Evolutionary conservation across 768 basidiomycete species (phyloP).

Genomic region (Hericium rajendrae): DNA sequence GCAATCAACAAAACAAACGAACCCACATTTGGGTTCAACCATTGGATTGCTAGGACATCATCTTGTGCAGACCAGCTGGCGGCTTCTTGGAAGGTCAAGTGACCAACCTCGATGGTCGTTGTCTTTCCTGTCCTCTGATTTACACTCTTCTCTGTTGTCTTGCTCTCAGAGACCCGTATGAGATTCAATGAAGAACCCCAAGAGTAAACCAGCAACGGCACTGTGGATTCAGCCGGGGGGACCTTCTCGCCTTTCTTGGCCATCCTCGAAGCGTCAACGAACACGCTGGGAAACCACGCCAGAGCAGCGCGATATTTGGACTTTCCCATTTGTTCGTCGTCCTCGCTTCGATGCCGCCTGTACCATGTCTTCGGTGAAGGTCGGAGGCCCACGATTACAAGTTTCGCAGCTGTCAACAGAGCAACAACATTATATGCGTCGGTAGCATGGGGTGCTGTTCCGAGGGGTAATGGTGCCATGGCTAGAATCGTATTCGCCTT

Average conservation of each 20-base stretch:
- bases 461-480: slow-evolving; percentile 76
- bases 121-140: slow-evolving; percentile 53
- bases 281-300: slow-evolving; percentile 75
- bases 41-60: slow-evolving; percentile 66
- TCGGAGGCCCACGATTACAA: slow-evolving; percentile 88
- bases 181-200: slow-evolving; percentile 71
- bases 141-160: slow-evolving; percentile 36
- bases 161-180: slow-evolving; percentile 55
- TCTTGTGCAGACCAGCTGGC: slow-evolving; percentile 53
- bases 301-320: slow-evolving; percentile 51
- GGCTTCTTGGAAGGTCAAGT: slow-evolving; percentile 51
- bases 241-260: slow-evolving; percentile 19
- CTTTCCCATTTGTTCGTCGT: slow-evolving; percentile 33
- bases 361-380: slow-evolving; percentile 92
- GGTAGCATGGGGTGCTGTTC: slow-evolving; percentile 60
- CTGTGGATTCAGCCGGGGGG: slow-evolving; percentile 18
- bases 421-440: slow-evolving; percentile 78
- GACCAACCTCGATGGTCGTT: slow-evolving; percentile 50
- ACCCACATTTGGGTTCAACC: slow-evolving; percentile 85
- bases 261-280: slow-evolving; percentile 11
- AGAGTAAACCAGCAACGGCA: slow-evolving; percentile 71
- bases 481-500: slow-evolving; percentile 57
- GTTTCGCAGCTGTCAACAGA: slow-evolving; percentile 79
- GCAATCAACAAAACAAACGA: slow-evolving; percentile 17
- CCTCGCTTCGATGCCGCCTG: slow-evolving; percentile 49